Evolutionary conservation across 768 basidiomycete species (phyloP).

Genomic region (Lentinula raphanica): DNA sequence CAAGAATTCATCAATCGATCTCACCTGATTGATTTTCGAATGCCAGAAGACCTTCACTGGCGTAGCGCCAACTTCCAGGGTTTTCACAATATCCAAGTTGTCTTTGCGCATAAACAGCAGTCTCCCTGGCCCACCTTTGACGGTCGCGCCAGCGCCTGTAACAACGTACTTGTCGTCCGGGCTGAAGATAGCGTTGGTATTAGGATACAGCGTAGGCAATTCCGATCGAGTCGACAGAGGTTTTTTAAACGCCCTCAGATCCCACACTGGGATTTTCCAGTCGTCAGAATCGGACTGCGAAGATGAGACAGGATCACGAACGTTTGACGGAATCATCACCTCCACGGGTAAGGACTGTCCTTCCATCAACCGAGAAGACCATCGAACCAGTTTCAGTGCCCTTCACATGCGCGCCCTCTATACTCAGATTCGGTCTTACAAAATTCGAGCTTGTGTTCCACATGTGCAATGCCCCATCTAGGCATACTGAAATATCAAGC

Average conservation of each 20-base stretch:
- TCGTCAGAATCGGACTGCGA: too few relatives aligned
- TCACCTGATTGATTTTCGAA: conserved; percentile 93
- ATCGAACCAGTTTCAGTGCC: conserved; percentile 83
- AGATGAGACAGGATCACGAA: conserved; percentile 37
- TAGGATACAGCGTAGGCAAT: conserved; percentile 77
- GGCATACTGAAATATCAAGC: conserved; percentile 51
- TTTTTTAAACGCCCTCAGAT: conserved; percentile 85
- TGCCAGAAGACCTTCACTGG: conserved; percentile 95
- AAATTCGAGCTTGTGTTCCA: conserved; percentile 94
- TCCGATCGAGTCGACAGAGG: conserved; percentile 66
- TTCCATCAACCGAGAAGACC: conserved; percentile 84
- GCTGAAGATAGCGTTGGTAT: conserved; percentile 92
- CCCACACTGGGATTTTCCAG: conserved; percentile 71
- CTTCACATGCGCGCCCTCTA: conserved; percentile 85
- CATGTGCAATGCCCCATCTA: conserved; percentile 89
- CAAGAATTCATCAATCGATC: conserved; percentile 19
- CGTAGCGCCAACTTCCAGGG: conserved; percentile 63
- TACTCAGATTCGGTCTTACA: conserved; percentile 80
- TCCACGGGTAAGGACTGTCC: conserved; percentile 81
- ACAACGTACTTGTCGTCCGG: conserved; percentile 89
- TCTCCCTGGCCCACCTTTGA: conserved; percentile 64
- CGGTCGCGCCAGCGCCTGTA: conserved; percentile 70
- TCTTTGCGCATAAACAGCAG: conserved; percentile 72
- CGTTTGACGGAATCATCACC: conserved; percentile 95
- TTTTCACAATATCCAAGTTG: conserved; percentile 62